These are phyloP conservation scores for Tetrapisispora fleetii DNA, from an alignment of 805 yeast species.

Conservation along the genomic window DNA sequence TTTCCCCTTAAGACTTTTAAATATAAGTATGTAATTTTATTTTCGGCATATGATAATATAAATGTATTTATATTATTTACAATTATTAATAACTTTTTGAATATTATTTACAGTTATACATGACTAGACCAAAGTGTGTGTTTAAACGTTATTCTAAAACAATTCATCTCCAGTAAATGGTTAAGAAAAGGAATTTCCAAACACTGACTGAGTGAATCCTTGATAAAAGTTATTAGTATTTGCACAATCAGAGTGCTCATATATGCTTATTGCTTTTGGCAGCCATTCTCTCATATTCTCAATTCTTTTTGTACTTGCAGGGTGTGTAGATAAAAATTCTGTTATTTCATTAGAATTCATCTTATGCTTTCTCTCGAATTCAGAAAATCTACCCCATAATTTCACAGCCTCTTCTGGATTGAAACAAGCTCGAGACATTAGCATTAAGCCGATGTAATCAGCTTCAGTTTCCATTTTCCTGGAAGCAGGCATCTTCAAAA, in stretches of 20 bases:
- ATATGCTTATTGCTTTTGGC: slow-evolving; percentile 35
- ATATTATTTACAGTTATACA: background rate
- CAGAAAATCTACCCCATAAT: slow-evolving; percentile 77
- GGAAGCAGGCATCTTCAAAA: slow-evolving; percentile 72
- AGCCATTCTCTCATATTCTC: slow-evolving; percentile 59
- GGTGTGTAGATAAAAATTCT: slow-evolving; percentile 82
- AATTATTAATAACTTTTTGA: no score
- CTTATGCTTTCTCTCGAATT: slow-evolving; percentile 33
- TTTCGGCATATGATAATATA: no score
- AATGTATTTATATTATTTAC: no score
- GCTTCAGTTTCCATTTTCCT: slow-evolving; percentile 95
- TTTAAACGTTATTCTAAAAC: background rate
- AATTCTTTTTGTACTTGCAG: slow-evolving; percentile 67
- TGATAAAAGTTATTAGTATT: slow-evolving; percentile 9
- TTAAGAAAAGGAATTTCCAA: background rate
- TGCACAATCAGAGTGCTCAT: slow-evolving; percentile 26
- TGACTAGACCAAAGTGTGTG: background rate
- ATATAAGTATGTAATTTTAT: background rate
- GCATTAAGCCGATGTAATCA: slow-evolving; percentile 84
- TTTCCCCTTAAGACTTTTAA: background rate
- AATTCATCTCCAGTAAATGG: background rate
- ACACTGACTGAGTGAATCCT: slow-evolving; percentile 13
- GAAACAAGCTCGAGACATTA: slow-evolving; percentile 86
- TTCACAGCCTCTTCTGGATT: slow-evolving; percentile 63
- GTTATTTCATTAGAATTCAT: slow-evolving; percentile 25